Evolutionary conservation across 2,329 filamentous ascomycete species (phyloP), one percentile per base, ranked within the genome.

Genomic region (Calonectria honghensis): DNA sequence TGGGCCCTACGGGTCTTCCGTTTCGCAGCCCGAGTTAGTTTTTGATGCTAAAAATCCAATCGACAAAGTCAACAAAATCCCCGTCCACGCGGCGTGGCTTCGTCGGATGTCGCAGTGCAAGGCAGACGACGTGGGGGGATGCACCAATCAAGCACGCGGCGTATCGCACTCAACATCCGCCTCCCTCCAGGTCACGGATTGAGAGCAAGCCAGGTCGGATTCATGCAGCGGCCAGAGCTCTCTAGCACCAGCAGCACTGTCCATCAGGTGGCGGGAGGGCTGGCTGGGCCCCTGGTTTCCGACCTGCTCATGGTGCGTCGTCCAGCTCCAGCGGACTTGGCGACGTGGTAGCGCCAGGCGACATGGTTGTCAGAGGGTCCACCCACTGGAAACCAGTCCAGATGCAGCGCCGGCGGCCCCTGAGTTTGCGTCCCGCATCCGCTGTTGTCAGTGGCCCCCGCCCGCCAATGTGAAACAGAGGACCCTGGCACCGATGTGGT

Each of bases 341-440:
- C 59, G 61, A 16, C 61, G 20, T 45, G 50, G 71, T 69, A 65
- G 68, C 66, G 29, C 37, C 54, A 57, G 51, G 59, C 61, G 66
- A 70, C 72, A 73, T 73, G 59, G 59, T 51, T 27, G 66, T 64
- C 18, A 51, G 32, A 45, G 39, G 48, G 32, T 64, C 72, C 72
- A 73, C 72, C 59, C 39, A 70, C 67, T 73, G 61, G 72, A 73
- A 73, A 73, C 72, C 67, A 51, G 67, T 48, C 39, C 39, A 48
- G 24, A 57, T 59, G 59, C 66, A 32, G 59, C 59, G 66, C 61
- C 39, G 24, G 51, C 18, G 45, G 35, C 66, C 72, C 71, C 66
- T 69, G 65, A 67, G 52, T 64, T 61, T 27, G 20, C 37, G 24
- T 45, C 70, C 51, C 71, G 48, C 59, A 50, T 70, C 50, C 65